Percentiles rank a stretch among this genome's conserved stretches.
These are phyloP conservation scores for Sugiyamaella chiloensis DNA, from an alignment of 805 yeast species.

Conservation along the genomic window DNA sequence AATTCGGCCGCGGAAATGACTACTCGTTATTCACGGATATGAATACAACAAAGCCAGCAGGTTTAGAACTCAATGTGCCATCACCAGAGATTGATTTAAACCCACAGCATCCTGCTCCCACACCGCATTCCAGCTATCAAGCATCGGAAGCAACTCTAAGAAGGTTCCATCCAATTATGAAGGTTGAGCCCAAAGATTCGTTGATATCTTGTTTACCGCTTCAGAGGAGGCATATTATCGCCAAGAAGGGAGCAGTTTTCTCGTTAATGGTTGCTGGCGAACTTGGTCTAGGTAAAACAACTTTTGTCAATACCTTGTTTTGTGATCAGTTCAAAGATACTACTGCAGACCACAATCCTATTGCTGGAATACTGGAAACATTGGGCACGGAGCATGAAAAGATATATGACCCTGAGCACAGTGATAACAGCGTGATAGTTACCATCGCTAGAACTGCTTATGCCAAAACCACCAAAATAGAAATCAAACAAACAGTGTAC, in stretches of 20 bases:
- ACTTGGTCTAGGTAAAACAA: conserved; percentile 85
- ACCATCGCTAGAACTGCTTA: conserved; percentile 30
- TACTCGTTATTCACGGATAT: too few species aligned
- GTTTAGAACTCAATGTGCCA: too few species aligned
- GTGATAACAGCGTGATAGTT: neutral
- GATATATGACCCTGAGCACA: neutral
- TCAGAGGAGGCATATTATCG: conserved; percentile 46
- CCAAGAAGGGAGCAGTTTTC: conserved; percentile 57
- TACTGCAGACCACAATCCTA: conserved; percentile 26
- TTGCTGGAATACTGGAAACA: neutral
- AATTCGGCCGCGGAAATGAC: too few species aligned
- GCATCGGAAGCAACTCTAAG: too few species aligned
- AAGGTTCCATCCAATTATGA: too few species aligned
- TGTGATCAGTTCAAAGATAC: conserved; percentile 48
- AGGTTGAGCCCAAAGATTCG: too few species aligned
- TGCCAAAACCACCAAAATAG: conserved; percentile 57
- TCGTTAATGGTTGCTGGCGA: conserved; percentile 78
- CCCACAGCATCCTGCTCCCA: too few species aligned
- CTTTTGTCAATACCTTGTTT: conserved; percentile 81
- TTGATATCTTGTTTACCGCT: conserved; percentile 5
- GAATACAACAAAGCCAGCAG: too few species aligned
- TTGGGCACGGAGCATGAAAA: neutral
- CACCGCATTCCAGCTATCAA: too few species aligned
- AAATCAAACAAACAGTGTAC: conserved; percentile 59
- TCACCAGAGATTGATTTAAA: too few species aligned